These are phyloP conservation scores for Dipteronia sinensis DNA, from an alignment of 345 rosid genomes.

Conservation along the genomic window DNA sequence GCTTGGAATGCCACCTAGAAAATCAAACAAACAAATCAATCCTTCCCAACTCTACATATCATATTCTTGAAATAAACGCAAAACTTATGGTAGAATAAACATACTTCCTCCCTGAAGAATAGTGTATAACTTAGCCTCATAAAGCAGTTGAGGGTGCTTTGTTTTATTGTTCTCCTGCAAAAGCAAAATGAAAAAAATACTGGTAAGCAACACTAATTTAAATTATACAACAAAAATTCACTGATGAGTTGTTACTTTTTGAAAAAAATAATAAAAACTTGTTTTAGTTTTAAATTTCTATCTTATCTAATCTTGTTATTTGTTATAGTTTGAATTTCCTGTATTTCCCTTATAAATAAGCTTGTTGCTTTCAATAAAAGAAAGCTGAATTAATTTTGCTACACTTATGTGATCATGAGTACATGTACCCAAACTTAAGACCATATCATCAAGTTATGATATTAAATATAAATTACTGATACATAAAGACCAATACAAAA, in stretches of 20 bases:
- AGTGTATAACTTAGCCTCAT: constrained; percentile 81
- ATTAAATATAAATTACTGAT: not conserved
- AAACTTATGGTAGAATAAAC: constrained; percentile 17
- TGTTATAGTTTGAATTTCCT: no score
- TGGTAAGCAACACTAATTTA: not conserved
- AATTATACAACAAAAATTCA: not conserved
- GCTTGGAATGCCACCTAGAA: constrained; percentile 75
- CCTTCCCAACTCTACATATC: not conserved
- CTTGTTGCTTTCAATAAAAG: no score
- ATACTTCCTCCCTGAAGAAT: constrained; percentile 90
- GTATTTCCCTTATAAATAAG: no score
- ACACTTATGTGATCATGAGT: not conserved
- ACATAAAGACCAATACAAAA: constrained; percentile 8
- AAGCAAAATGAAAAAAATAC: not conserved
- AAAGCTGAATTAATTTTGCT: no score
- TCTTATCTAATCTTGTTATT: no score
- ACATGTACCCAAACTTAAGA: not conserved
- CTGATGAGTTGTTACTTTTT: not conserved
- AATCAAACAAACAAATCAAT: not conserved
- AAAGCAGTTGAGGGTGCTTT: constrained; percentile 85
- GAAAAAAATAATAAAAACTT: no score
- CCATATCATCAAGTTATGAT: not conserved
- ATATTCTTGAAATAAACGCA: not conserved
- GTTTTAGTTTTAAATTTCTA: no score
- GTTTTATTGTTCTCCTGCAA: constrained; percentile 79